Percentiles rank a stretch among this genome's conserved stretches.
Conservation (phyloP, 352 stramenopile species). For the Phytophthora citrophthora region DNA sequence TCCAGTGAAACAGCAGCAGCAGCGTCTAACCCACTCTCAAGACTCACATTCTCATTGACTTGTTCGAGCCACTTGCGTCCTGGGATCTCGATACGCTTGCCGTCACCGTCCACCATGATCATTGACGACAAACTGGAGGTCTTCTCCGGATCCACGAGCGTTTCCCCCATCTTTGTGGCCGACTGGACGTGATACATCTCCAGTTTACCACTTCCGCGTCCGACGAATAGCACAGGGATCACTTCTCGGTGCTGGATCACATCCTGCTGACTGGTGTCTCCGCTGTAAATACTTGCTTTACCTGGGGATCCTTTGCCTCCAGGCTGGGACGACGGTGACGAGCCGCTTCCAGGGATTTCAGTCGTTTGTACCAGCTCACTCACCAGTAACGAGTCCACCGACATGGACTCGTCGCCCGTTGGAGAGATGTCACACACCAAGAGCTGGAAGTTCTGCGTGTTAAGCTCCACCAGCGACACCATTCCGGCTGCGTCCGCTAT, state of each 20-base stretch:
- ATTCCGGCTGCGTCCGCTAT: conserved; percentile 64
- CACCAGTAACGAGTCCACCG: conserved; percentile 67
- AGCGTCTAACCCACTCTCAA: neutral
- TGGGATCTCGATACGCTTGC: conserved; percentile 49
- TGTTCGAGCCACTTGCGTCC: conserved; percentile 46
- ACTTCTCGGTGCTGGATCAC: conserved; percentile 56
- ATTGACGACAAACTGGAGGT: conserved; percentile 55
- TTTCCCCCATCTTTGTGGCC: conserved; percentile 72
- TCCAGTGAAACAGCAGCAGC: conserved; percentile 5
- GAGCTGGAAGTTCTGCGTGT: conserved; percentile 59
- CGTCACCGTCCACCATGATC: conserved; percentile 63
- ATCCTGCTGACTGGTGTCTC: conserved; percentile 13
- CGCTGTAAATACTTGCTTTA: neutral
- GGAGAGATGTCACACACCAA: conserved; percentile 61
- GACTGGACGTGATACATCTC: conserved; percentile 82
- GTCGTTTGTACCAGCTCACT: conserved; percentile 71
- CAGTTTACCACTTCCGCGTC: conserved; percentile 66
- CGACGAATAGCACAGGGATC: conserved; percentile 71
- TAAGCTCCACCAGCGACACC: conserved; percentile 62
- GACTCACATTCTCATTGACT: neutral
- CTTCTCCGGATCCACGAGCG: conserved; percentile 54
- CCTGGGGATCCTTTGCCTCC: conserved; percentile 20
- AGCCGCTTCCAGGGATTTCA: conserved; percentile 50
- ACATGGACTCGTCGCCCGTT: conserved; percentile 48
- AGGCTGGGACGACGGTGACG: conserved; percentile 7